These are phyloP conservation scores for Cicer chorassanicum DNA, from an alignment of 306 rosid genomes.

Conservation along the genomic window DNA sequence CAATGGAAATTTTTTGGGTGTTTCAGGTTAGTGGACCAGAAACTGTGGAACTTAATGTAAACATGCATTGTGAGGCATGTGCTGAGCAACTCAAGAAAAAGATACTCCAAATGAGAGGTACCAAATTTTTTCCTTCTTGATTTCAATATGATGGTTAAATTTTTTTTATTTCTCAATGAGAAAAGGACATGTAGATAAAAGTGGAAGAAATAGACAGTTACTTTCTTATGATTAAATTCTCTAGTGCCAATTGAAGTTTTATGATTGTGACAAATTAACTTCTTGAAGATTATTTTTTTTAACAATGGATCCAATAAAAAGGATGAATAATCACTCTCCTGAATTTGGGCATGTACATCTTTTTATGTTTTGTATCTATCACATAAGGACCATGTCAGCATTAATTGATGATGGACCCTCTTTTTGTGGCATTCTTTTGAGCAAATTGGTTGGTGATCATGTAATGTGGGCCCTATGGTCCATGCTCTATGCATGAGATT, in stretches of 20 bases:
- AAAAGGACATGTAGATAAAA: slow-evolving; percentile 21
- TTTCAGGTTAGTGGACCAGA: slow-evolving; percentile 71
- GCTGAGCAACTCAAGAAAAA: slow-evolving; percentile 87
- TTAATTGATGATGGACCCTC: slow-evolving; percentile 35
- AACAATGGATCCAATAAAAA: slow-evolving; percentile 25
- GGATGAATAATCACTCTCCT: slow-evolving; percentile 38
- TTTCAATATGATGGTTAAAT: slow-evolving; percentile 27
- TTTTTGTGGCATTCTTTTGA: slow-evolving; percentile 39
- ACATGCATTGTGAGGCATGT: slow-evolving; percentile 98
- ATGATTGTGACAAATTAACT: slow-evolving; percentile 41
- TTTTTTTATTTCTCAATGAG: slow-evolving; percentile 31
- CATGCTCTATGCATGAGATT: slow-evolving; percentile 43
- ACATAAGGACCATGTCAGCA: slow-evolving; percentile 45
- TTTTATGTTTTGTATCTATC: slow-evolving; percentile 35
- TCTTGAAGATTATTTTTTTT: background rate
- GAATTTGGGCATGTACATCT: slow-evolving; percentile 28
- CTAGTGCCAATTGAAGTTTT: slow-evolving; percentile 29
- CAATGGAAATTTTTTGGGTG: slow-evolving; percentile 13
- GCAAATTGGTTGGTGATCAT: slow-evolving; percentile 29
- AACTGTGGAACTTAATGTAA: slow-evolving; percentile 83
- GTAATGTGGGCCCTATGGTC: slow-evolving; percentile 29
- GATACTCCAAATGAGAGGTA: slow-evolving; percentile 96
- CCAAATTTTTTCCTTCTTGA: slow-evolving; percentile 18
- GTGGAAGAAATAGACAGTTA: slow-evolving; percentile 21
- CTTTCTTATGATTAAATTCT: slow-evolving; percentile 38